Percentiles rank a stretch among this genome's conserved stretches.
These are phyloP conservation scores for Porodaedalea pini DNA, from an alignment of 1,284 basidiomycete species.

Conservation along the genomic window DNA sequence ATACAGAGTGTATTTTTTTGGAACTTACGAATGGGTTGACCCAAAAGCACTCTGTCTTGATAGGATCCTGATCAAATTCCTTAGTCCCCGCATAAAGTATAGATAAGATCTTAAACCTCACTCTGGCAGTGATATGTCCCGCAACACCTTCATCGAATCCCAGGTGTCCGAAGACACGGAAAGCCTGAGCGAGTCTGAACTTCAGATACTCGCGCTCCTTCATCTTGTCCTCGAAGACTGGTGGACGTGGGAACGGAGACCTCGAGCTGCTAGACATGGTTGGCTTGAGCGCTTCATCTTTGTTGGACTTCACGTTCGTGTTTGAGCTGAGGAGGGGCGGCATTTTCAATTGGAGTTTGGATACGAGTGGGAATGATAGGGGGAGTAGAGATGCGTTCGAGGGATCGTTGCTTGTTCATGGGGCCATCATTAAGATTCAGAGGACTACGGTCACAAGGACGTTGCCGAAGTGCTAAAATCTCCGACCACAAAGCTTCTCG, in stretches of 20 bases:
- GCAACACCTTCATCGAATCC: conserved; percentile 62
- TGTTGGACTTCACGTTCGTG: neutral
- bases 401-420: neutral
- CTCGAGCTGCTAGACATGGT: neutral
- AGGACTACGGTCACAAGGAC: neutral
- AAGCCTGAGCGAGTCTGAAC: conserved; percentile 50
- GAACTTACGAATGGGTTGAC: conserved; percentile 44
- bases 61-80: conserved; percentile 36
- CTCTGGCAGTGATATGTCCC: conserved; percentile 62
- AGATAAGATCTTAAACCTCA: conserved; percentile 14
- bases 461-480: neutral
- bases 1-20: neutral
- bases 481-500: too few relatives aligned
- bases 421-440: neutral
- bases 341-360: neutral
- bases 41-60: conserved; percentile 53
- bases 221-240: conserved; percentile 36
- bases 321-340: neutral
- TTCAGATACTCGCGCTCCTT: conserved; percentile 49
- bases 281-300: conserved; percentile 4
- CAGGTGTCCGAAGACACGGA: conserved; percentile 49
- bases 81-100: conserved; percentile 1
- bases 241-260: conserved; percentile 23
- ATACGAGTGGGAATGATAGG: neutral
- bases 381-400: too few relatives aligned